Evolutionary conservation across 2,329 filamentous ascomycete genomes (phyloP).

Genomic region (Cladosporium phlei): DNA sequence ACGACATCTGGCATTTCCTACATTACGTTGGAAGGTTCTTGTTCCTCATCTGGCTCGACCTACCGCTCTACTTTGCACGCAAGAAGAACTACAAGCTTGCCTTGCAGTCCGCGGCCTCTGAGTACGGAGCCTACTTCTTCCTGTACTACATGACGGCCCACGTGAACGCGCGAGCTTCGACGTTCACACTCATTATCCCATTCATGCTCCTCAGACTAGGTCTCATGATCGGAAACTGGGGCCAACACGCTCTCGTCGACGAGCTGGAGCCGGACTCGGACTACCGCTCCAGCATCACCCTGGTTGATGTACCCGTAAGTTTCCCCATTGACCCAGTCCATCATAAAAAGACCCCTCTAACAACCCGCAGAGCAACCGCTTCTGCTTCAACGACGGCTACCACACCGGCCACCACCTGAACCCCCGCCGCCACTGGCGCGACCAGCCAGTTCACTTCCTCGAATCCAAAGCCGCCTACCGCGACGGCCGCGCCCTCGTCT

Average conservation of each 20-base stretch:
- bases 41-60: slow-evolving; percentile 68
- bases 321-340: too few relatives aligned
- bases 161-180: slow-evolving; percentile 51
- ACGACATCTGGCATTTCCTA: slow-evolving; percentile 61
- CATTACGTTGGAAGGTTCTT: slow-evolving; percentile 70
- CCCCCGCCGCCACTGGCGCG: slow-evolving; percentile 73
- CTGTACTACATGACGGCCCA: slow-evolving; percentile 49
- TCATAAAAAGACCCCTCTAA: too few relatives aligned
- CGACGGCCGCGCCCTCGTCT: slow-evolving; percentile 65
- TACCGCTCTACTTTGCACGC: slow-evolving; percentile 67
- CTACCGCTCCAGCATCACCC: slow-evolving; percentile 71
- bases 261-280: slow-evolving; percentile 70
- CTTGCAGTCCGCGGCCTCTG: slow-evolving; percentile 55
- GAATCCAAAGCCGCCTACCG: slow-evolving; percentile 64
- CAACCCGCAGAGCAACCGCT: slow-evolving; percentile 63
- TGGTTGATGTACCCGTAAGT: slow-evolving; percentile 72
- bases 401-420: slow-evolving; percentile 79
- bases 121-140: slow-evolving; percentile 53
- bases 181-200: slow-evolving; percentile 64
- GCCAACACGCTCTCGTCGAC: slow-evolving; percentile 77
- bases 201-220: slow-evolving; percentile 62
- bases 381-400: slow-evolving; percentile 79
- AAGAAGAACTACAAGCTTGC: slow-evolving; percentile 56
- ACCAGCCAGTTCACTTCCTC: slow-evolving; percentile 70
- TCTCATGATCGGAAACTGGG: slow-evolving; percentile 80